Evolutionary conservation across 306 rosid genomes (phyloP).

Genomic region (Lathyrus sativus): DNA sequence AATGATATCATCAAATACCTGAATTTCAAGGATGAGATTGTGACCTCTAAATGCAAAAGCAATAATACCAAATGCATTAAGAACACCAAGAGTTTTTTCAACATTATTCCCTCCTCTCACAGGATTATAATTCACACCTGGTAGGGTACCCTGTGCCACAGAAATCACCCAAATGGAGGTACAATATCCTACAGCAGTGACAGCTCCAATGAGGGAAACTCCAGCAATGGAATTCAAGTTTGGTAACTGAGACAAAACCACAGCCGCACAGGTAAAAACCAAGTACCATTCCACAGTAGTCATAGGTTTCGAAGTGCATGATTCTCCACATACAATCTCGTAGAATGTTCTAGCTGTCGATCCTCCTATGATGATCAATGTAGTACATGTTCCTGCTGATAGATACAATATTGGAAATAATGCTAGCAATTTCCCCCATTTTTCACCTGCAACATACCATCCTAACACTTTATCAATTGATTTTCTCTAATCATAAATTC

Average conservation of each 20-base stretch:
- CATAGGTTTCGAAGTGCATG: constrained; percentile 51
- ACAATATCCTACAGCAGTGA: constrained; percentile 57
- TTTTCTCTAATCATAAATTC: too few relatives aligned
- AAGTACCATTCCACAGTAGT: constrained; percentile 60
- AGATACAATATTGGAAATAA: constrained; percentile 58
- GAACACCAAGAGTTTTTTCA: constrained; percentile 34
- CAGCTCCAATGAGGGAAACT: constrained; percentile 51
- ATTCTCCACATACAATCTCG: constrained; percentile 44
- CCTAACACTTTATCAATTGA: neutral
- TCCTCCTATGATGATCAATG: constrained; percentile 64
- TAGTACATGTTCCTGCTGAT: constrained; percentile 58
- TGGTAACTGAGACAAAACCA: constrained; percentile 51
- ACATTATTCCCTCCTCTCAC: neutral
- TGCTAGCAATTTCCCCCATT: constrained; percentile 43
- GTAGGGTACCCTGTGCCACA: constrained; percentile 49
- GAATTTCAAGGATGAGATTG: constrained; percentile 59
- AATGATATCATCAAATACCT: constrained; percentile 35
- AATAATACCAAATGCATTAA: constrained; percentile 56
- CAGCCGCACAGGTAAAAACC: constrained; percentile 55
- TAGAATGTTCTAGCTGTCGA: constrained; percentile 50
- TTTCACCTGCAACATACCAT: constrained; percentile 48
- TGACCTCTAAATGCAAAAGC: constrained; percentile 63
- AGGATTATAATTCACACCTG: constrained; percentile 43
- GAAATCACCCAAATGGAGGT: constrained; percentile 51
- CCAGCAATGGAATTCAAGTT: constrained; percentile 61